A percentile compares a stretch with the other conserved stretches of the same genome.
Evolutionary conservation across 2,329 filamentous ascomycete genomes (phyloP).

Genomic region (Calonectria multiphialidica): DNA sequence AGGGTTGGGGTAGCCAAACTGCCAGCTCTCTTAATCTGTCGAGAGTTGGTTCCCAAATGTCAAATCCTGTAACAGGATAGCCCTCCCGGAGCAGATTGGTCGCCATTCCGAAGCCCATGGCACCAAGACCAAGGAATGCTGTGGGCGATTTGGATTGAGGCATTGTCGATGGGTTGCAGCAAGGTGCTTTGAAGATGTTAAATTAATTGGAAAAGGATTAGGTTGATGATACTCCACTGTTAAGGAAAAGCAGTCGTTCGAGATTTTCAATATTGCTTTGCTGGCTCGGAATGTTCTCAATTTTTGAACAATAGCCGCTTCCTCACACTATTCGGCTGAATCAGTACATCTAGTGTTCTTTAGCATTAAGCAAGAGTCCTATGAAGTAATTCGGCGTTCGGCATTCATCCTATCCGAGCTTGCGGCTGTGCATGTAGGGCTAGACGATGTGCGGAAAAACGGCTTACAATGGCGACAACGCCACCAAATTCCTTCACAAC

Average conservation of each 20-base stretch:
- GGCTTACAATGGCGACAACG: neutral
- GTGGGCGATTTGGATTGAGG: neutral
- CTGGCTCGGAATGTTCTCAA: too few species aligned
- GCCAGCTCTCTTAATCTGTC: neutral
- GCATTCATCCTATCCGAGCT: neutral
- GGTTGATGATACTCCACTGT: too few species aligned
- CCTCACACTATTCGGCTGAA: too few species aligned
- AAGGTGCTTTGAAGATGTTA: too few species aligned
- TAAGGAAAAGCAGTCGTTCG: too few species aligned
- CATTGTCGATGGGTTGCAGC: neutral
- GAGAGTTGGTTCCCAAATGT: conserved; percentile 6
- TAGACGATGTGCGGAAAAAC: neutral
- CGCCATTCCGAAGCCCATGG: conserved; percentile 32
- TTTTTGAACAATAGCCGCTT: too few species aligned
- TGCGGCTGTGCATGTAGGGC: neutral
- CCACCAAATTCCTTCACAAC: neutral
- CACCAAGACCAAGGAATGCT: conserved; percentile 21
- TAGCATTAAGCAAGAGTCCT: too few species aligned
- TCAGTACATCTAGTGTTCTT: too few species aligned
- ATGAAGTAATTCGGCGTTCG: neutral
- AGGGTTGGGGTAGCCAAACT: neutral
- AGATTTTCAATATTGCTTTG: too few species aligned
- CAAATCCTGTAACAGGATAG: conserved; percentile 18
- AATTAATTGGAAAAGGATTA: too few species aligned
- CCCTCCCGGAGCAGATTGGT: conserved; percentile 4